Evolutionary conservation across 1,284 basidiomycete genomes (phyloP).

Genomic region (Pseudozyma thailandica): DNA sequence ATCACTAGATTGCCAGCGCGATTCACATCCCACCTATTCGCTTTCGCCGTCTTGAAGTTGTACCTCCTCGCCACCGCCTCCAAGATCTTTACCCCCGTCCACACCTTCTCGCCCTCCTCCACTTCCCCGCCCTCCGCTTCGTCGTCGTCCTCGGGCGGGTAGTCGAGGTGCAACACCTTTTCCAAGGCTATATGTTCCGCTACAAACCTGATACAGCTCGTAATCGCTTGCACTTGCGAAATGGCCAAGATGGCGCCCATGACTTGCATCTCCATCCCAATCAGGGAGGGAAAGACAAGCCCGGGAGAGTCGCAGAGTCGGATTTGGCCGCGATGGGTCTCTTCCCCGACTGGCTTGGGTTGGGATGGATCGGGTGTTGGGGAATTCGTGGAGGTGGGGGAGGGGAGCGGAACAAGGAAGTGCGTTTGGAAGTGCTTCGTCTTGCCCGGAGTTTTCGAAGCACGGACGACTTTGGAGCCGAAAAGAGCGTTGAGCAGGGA

Average conservation of each 20-base stretch:
- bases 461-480: conserved; percentile 81
- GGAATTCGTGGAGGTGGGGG: conserved; percentile 77
- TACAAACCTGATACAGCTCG: conserved; percentile 78
- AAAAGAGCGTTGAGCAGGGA: conserved; percentile 89
- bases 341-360: conserved; percentile 47
- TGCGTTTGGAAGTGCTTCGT: conserved; percentile 91
- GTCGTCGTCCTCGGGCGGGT: conserved; percentile 61
- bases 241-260: conserved; percentile 86
- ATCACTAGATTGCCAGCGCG: conserved; percentile 83
- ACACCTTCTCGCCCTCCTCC: conserved; percentile 67
- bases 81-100: conserved; percentile 85
- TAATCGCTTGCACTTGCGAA: conserved; percentile 79
- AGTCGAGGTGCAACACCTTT: conserved; percentile 74
- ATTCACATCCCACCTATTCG: conserved; percentile 84
- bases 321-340: conserved; percentile 35
- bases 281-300: conserved; percentile 75
- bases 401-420: conserved; percentile 83
- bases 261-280: conserved; percentile 71
- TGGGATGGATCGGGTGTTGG: conserved; percentile 71
- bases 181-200: conserved; percentile 81
- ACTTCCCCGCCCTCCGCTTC: conserved; percentile 42
- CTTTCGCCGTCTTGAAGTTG: conserved; percentile 82
- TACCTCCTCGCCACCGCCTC: conserved; percentile 80
- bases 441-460: conserved; percentile 90
- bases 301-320: conserved; percentile 51